phyloP scores from a whole-genome alignment of 176 grass and related monocot species.

The Musa acuminata region DNA sequence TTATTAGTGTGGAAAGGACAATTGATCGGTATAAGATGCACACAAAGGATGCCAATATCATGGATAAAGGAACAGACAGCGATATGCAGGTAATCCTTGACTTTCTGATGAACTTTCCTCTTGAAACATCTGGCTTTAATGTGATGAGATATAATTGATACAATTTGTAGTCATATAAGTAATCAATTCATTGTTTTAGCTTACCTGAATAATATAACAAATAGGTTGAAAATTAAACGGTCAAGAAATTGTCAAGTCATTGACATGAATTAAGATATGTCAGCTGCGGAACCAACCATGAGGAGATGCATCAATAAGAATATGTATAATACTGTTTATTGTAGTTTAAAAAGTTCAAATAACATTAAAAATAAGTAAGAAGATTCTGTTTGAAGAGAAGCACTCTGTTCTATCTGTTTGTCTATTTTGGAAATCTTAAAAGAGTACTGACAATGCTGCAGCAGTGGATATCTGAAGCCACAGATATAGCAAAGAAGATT shows the following conservation, averaged over 20 bases:
- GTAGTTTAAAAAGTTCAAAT: too few relatives aligned
- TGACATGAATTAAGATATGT: neutral
- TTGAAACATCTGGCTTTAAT: neutral
- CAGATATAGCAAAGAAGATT: conserved; percentile 3
- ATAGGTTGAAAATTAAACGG: too few relatives aligned
- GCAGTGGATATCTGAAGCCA: conserved; percentile 4
- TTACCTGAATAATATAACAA: too few relatives aligned
- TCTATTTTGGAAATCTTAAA: neutral
- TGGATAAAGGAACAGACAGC: neutral
- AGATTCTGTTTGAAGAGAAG: too few relatives aligned
- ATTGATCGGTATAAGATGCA: conserved; percentile 9
- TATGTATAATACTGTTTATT: too few relatives aligned
- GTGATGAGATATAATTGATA: neutral
- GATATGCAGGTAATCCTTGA: neutral
- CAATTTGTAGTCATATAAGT: neutral
- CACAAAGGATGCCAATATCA: neutral
- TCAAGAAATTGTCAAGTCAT: neutral
- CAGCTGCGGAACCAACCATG: neutral
- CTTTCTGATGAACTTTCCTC: neutral
- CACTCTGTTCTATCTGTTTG: too few relatives aligned
- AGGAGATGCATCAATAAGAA: neutral
- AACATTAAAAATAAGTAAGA: too few relatives aligned
- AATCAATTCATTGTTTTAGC: too few relatives aligned
- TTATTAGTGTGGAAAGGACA: neutral
- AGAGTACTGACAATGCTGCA: neutral